Base-by-base conservation (phyloP, 345 rosid species). In the Noccaea bulbosa region DNA sequence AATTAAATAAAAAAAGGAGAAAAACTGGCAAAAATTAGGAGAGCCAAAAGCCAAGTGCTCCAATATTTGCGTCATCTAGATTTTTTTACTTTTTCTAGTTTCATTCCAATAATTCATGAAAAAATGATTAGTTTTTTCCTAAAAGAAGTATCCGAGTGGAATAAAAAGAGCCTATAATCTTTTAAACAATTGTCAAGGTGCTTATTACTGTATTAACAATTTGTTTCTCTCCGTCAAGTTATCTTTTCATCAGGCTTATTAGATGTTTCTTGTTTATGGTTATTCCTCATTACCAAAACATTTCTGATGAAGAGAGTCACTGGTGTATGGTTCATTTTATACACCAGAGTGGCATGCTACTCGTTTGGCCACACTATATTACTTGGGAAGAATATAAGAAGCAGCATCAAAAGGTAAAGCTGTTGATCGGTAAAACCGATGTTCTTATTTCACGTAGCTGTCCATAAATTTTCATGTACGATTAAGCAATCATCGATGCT, bases 261-360 rank as follows among this genome's bases (percentile, higher is more conserved):
- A 30, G 43, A 39, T 45, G 4, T 15, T 48, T 57, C 1, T 38
- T 61, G 62, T 62, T 32, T 51, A 17, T 39, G 50, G 5, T 38
- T 48, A 27, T 60, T 30, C 5, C 8, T 53, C 16, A 47, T 71
- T 76, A 72, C 79, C 59, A 72, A 86, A 79, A 81, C 85, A 69
- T 81, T 87, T 83, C 93, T 91, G 92, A 94, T 86, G 97, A 85
- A 96, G 96, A 49, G 77, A 62, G 84, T 94, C 95, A 55, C 97
- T 89, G 99, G 92, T 94, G 93, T 98, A 94, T 88, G 96, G 99
- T 85, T 92, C 99, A 76, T 94, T 88, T 91, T 98, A 92, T 89
- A 82, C 98, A 84, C 98, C 98, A 94, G 99, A 83, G 80, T 94
- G 98, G 99, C 99, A 89, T 88, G 98, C 99, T 82, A 97, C 99